These are phyloP conservation scores for Irpex lacteus DNA, from an alignment of 1,284 basidiomycete genomes.

Conservation along the genomic window DNA sequence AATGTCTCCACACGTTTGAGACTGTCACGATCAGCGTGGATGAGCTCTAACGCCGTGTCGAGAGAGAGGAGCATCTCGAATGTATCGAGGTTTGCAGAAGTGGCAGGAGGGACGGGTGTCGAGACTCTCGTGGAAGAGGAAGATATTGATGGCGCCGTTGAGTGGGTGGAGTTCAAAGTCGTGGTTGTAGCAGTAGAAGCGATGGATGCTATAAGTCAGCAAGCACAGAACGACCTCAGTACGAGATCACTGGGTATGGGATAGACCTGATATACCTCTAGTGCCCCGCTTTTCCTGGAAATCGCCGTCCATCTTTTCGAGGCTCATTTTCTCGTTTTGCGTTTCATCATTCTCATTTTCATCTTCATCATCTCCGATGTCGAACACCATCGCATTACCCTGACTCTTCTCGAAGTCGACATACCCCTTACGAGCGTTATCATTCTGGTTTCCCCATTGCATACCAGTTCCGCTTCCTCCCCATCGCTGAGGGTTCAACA, in stretches of 20 bases:
- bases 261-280: neutral
- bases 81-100: constrained; percentile 45
- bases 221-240: neutral
- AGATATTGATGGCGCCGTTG: constrained; percentile 10
- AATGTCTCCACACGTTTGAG: constrained; percentile 94
- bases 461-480: constrained; percentile 38
- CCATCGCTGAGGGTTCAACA: constrained; percentile 88
- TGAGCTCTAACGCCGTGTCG: constrained; percentile 88
- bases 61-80: constrained; percentile 89
- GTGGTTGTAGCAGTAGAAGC: constrained; percentile 17
- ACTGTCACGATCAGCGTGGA: constrained; percentile 88
- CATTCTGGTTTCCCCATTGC: constrained; percentile 20
- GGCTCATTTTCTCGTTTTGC: constrained; percentile 27
- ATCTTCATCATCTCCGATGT: constrained; percentile 56
- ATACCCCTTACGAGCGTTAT: constrained; percentile 30
- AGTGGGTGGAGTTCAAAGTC: constrained; percentile 12
- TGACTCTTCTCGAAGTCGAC: constrained; percentile 39
- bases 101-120: constrained; percentile 18
- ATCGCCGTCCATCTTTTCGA: constrained; percentile 19
- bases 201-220: constrained; percentile 19
- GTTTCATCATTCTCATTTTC: constrained; percentile 30
- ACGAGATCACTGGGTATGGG: neutral
- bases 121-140: constrained; percentile 20
- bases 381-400: constrained; percentile 51
- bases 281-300: neutral